A percentile compares a stretch with the other conserved stretches of the same genome.
These are phyloP conservation scores for Eremochloa ophiuroides DNA, from an alignment of 176 grass and related monocot species.

Conservation along the genomic window DNA sequence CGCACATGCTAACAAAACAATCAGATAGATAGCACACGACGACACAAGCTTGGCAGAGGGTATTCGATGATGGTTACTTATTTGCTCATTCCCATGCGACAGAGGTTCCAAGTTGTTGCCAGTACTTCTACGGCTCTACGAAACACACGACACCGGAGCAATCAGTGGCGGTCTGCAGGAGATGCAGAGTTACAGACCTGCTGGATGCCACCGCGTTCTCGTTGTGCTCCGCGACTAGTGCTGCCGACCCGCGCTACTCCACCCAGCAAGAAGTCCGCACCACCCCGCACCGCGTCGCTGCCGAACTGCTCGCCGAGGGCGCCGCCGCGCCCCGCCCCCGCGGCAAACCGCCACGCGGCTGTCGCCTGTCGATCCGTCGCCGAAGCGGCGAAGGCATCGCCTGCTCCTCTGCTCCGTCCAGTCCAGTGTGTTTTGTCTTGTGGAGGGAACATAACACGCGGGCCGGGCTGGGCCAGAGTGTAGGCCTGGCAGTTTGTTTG, in stretches of 20 bases:
- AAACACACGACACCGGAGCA: not conserved
- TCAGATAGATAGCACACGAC: not conserved
- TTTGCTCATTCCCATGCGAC: not conserved
- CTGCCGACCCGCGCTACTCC: not conserved
- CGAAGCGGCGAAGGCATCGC: not conserved
- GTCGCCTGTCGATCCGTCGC: not conserved
- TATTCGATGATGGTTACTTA: not conserved
- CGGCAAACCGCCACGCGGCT: not conserved
- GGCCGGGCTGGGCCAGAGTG: not conserved
- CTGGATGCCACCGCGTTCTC: not conserved
- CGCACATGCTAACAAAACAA: not conserved
- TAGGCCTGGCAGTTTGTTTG: too few relatives aligned
- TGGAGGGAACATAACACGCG: not conserved
- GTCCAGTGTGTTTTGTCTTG: not conserved
- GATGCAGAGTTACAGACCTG: not conserved
- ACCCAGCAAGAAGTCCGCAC: not conserved
- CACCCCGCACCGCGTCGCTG: not conserved
- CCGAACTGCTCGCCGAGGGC: not conserved
- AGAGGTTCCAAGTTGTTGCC: not conserved
- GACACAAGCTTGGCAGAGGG: not conserved
- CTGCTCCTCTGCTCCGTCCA: not conserved
- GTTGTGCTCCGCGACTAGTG: not conserved
- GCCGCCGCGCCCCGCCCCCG: not conserved
- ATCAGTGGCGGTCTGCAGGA: not conserved
- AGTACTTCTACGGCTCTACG: not conserved